These are phyloP conservation scores for Fallopia convolvulus DNA, from an alignment of 148 eudicot genomes.

Conservation along the genomic window DNA sequence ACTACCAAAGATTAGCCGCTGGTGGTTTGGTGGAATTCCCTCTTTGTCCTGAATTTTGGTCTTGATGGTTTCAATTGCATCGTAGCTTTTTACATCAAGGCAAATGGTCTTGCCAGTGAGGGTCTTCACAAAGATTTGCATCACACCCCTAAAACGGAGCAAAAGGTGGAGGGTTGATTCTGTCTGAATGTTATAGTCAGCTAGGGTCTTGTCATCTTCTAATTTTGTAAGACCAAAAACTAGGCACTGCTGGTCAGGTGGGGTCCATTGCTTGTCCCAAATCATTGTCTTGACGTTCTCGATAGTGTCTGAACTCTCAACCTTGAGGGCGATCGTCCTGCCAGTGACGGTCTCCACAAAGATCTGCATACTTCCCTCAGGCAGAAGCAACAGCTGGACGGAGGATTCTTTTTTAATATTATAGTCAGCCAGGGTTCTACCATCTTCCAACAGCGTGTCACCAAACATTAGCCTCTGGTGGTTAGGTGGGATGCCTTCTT, in stretches of 20 bases:
- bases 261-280: background rate
- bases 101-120: background rate
- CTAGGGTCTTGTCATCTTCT: slow-evolving; percentile 20
- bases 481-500: no score
- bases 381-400: background rate
- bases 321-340: background rate
- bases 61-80: background rate
- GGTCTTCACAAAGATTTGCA: slow-evolving; percentile 11
- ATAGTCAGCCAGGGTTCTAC: background rate
- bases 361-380: background rate
- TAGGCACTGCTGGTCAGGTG: slow-evolving; percentile 19
- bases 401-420: background rate
- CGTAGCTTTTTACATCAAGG: background rate
- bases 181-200: slow-evolving; percentile 19
- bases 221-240: slow-evolving; percentile 17
- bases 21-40: no score
- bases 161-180: slow-evolving; percentile 19
- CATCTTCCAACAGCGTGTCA: background rate
- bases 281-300: background rate
- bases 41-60: no score
- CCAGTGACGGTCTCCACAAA: background rate
- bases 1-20: no score
- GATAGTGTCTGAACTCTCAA: background rate
- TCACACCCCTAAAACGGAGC: slow-evolving; percentile 16
- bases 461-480: no score